Percentiles rank a stretch among this genome's conserved stretches.
Conservation (phyloP, 2,329 filamentous ascomycete genomes). For the Stemphylium lycopersici region DNA sequence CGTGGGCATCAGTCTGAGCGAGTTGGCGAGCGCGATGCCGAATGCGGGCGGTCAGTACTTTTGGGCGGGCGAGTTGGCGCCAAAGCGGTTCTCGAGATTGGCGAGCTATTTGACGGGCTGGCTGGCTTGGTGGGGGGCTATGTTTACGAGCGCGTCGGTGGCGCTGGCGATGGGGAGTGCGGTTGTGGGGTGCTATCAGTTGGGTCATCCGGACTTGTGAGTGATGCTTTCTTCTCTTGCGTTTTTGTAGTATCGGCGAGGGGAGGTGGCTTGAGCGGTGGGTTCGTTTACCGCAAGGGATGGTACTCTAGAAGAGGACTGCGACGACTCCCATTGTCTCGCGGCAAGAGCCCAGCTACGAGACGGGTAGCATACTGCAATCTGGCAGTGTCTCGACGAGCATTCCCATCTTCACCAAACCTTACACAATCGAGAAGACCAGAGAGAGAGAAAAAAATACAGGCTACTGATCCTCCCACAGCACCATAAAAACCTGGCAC, state of each 20-base stretch:
- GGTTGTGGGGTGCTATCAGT: slow-evolving; percentile 59
- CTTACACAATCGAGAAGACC: too few species aligned
- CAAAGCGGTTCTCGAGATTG: slow-evolving; percentile 53
- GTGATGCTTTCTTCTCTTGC: slow-evolving; percentile 21
- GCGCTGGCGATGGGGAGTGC: slow-evolving; percentile 57
- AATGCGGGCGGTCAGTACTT: slow-evolving; percentile 61
- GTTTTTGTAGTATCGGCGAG: not conserved
- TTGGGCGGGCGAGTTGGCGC: slow-evolving; percentile 58
- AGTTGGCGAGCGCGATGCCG: slow-evolving; percentile 57
- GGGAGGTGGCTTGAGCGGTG: not conserved
- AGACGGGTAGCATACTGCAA: too few species aligned
- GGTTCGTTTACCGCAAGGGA: too few species aligned
- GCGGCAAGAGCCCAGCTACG: too few species aligned
- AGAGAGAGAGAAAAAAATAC: not conserved
- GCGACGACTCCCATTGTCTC: too few species aligned
- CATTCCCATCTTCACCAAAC: too few species aligned
- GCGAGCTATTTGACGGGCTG: slow-evolving; percentile 58
- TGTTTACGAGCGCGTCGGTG: slow-evolving; percentile 62
- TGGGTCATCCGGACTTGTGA: slow-evolving; percentile 60
- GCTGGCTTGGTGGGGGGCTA: slow-evolving; percentile 61
- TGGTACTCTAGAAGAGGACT: too few species aligned
- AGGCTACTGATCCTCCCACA: slow-evolving; percentile 7
- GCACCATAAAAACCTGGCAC: slow-evolving; percentile 45
- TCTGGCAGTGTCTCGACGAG: too few species aligned
- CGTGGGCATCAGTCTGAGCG: slow-evolving; percentile 55